These are phyloP conservation scores for Pestalotiopsis sp. DNA, from an alignment of 2,329 filamentous ascomycete species.

Conservation along the genomic window DNA sequence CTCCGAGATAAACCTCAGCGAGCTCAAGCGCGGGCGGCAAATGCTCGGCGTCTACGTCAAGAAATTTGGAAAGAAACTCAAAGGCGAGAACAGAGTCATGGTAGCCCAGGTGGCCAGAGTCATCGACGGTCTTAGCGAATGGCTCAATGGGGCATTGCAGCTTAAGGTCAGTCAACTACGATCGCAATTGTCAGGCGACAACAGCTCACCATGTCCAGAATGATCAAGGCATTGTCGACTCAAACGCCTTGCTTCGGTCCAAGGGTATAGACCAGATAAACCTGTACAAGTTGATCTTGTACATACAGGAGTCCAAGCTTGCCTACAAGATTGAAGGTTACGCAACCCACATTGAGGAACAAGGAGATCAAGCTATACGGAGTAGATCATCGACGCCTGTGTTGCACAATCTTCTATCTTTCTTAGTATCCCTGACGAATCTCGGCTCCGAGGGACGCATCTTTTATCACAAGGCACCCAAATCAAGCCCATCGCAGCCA, in stretches of 20 bases:
- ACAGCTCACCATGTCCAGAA: slow-evolving; percentile 27
- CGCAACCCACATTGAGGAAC: slow-evolving; percentile 61
- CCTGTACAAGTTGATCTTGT: slow-evolving; percentile 82
- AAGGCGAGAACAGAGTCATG: slow-evolving; percentile 89
- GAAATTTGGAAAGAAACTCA: slow-evolving; percentile 85
- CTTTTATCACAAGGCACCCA: slow-evolving; percentile 57
- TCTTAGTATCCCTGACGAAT: slow-evolving; percentile 84
- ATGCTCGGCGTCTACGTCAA: slow-evolving; percentile 84
- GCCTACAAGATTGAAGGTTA: slow-evolving; percentile 96
- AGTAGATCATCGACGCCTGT: slow-evolving; percentile 51
- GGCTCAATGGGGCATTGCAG: slow-evolving; percentile 60
- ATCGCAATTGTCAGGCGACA: too few species aligned
- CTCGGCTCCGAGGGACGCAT: slow-evolving; percentile 72
- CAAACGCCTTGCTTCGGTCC: slow-evolving; percentile 73
- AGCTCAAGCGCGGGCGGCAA: slow-evolving; percentile 71
- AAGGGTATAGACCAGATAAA: slow-evolving; percentile 97
- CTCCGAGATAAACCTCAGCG: slow-evolving; percentile 71
- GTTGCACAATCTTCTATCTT: slow-evolving; percentile 57
- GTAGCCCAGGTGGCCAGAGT: slow-evolving; percentile 85
- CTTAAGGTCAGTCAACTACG: slow-evolving; percentile 41
- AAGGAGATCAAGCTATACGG: slow-evolving; percentile 31
- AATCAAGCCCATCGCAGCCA: slow-evolving; percentile 22
- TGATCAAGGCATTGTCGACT: slow-evolving; percentile 68
- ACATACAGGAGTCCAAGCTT: slow-evolving; percentile 89
- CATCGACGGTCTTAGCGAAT: slow-evolving; percentile 75